Conservation (phyloP, 2,329 filamentous ascomycete genomes). For the Xylariales sp. region DNA sequence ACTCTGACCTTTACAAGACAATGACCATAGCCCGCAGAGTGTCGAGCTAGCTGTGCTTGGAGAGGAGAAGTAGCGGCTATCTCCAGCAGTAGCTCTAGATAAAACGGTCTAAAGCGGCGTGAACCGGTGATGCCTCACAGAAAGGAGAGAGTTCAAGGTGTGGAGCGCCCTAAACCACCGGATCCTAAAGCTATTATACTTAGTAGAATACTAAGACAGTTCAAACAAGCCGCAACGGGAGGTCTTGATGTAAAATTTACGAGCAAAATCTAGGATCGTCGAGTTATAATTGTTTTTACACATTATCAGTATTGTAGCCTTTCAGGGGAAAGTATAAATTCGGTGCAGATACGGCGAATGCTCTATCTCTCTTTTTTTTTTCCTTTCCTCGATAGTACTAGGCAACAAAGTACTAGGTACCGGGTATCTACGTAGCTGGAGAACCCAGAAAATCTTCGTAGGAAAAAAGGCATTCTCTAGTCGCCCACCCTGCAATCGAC, state of each 20-base stretch:
- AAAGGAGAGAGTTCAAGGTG: constrained; percentile 12
- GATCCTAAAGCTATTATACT: constrained; percentile 20
- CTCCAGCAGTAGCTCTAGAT: neutral
- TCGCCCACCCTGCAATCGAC: constrained; percentile 11
- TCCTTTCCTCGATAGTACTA: neutral
- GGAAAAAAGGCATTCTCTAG: neutral
- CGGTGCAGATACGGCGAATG: constrained; percentile 10
- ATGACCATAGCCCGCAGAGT: neutral
- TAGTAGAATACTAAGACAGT: constrained; percentile 7
- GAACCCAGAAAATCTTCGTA: neutral
- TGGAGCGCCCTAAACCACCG: constrained; percentile 28
- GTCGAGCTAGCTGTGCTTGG: constrained; percentile 6
- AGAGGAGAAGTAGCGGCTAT: neutral
- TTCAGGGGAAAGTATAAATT: neutral
- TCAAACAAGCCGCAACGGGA: constrained; percentile 12
- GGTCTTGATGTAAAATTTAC: constrained; percentile 8
- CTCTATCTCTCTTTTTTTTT: neutral
- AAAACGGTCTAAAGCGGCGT: neutral
- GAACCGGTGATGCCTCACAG: constrained; percentile 8
- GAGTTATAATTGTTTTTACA: neutral
- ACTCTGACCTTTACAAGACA: neutral
- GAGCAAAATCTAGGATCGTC: constrained; percentile 1
- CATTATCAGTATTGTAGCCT: neutral
- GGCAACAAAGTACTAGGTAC: neutral
- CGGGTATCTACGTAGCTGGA: constrained; percentile 2